A percentile compares a stretch with the other conserved stretches of the same genome.
Conservation (phyloP, 2,329 filamentous ascomycete genomes). For the Claviceps monticola region DNA sequence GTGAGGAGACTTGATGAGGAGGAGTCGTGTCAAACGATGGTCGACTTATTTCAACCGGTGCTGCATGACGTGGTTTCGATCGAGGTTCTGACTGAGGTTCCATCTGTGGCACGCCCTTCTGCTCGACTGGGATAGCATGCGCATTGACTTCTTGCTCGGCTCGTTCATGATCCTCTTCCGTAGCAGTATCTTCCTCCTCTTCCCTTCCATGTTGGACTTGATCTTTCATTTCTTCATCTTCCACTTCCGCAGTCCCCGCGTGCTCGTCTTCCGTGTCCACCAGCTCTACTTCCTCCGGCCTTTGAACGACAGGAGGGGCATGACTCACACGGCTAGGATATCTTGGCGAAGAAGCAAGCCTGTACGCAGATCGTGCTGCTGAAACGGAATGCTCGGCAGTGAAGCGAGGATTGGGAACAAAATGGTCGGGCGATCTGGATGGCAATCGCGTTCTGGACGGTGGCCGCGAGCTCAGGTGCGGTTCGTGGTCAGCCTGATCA, state of each 20-base stretch:
- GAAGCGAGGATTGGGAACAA: not conserved
- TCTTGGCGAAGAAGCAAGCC: slow-evolving; percentile 1
- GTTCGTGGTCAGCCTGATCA: slow-evolving; percentile 11
- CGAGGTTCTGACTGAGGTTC: not conserved
- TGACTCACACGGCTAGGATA: slow-evolving; percentile 1
- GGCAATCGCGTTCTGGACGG: not conserved
- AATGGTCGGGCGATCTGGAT: not conserved
- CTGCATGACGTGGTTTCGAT: slow-evolving; percentile 2
- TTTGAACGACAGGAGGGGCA: not conserved
- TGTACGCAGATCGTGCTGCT: not conserved
- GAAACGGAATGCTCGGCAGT: not conserved
- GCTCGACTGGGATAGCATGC: not conserved
- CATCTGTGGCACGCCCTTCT: not conserved
- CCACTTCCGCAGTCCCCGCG: not conserved
- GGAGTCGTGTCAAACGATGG: slow-evolving; percentile 16
- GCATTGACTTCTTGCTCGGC: not conserved
- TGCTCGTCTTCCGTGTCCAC: not conserved
- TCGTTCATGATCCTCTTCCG: not conserved
- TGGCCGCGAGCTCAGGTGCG: slow-evolving; percentile 1
- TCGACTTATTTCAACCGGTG: slow-evolving; percentile 11
- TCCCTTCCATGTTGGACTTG: not conserved
- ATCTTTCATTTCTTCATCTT: slow-evolving; percentile 4
- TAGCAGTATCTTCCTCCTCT: not conserved
- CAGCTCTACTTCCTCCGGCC: not conserved
- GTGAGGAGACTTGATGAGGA: slow-evolving; percentile 24